A percentile compares a stretch with the other conserved stretches of the same genome.
Evolutionary conservation across 2,329 filamentous ascomycete species (phyloP).

Genomic region (Elsinoe batatas): DNA sequence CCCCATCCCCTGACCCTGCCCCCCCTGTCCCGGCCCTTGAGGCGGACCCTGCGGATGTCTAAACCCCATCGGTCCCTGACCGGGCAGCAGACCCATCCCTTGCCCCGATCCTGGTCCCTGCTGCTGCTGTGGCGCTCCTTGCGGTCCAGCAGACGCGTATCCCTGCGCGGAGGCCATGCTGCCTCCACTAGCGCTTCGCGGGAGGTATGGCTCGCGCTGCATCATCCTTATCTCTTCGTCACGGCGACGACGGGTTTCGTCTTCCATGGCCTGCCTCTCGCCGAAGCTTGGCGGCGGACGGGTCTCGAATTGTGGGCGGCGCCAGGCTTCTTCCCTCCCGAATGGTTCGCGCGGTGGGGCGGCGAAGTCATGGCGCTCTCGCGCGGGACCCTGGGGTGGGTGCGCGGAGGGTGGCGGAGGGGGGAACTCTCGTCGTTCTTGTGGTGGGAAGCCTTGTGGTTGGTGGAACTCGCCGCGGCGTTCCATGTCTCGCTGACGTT

Average conservation of each 20-base stretch:
- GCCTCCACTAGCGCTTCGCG: background rate
- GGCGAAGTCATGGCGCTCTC: background rate
- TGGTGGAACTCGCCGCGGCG: background rate
- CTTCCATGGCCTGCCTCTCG: slow-evolving; percentile 4
- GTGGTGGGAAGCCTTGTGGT: background rate
- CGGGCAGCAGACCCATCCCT: background rate
- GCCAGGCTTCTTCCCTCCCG: slow-evolving; percentile 2
- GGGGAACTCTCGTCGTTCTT: background rate
- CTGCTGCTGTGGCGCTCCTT: background rate
- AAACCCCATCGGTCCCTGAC: too few species aligned
- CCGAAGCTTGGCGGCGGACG: background rate
- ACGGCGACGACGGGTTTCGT: background rate
- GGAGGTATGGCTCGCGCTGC: slow-evolving; percentile 4
- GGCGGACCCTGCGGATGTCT: background rate
- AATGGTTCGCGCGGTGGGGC: background rate
- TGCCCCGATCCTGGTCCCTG: background rate
- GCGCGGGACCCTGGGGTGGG: background rate
- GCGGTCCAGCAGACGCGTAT: background rate
- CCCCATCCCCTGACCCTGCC: background rate
- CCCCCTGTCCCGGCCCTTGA: background rate
- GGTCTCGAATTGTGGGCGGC: background rate
- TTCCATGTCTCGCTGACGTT: background rate
- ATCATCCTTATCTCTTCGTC: slow-evolving; percentile 9
- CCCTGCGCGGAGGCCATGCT: background rate
- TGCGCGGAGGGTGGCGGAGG: background rate